Evolutionary conservation across 441 rosid genomes (phyloP), one percentile per base, ranked within the genome.

Genomic region (Populus hybrid): DNA sequence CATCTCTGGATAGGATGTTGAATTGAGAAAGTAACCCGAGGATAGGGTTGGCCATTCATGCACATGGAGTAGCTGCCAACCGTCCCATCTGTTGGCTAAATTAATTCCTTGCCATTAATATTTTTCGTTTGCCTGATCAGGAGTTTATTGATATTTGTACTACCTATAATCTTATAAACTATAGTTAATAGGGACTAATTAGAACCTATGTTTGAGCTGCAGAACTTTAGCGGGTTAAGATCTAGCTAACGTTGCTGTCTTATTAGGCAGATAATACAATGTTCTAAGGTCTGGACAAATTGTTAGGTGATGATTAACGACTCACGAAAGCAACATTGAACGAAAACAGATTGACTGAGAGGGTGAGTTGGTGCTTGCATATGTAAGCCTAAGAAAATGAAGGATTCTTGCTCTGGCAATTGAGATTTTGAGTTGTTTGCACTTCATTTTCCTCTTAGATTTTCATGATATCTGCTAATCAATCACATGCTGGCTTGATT

Each of bases 91-190:
- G 73, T 30, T 67, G 20, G 36, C 57, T 12, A 30, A 71, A 53
- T 53, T 42, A 30, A 3, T 30, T 30, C 32, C 5, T 53, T 23
- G 28, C 18, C 50, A 46, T 57, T 14, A 53, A 5, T 12, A 21
- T 21, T 35, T 77, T 70, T 67, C 24, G 82, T 70, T 82, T 82
- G 69, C 57, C 78, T 69, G 80, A 79, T 75, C 18, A 66, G 36
- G 36, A 24, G 69, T 24, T 66, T 53, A 53, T 12, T 46, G 38
- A 35, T 16, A 53, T 18, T 18, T 53, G 8, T 66, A 28, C 18
- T 10, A 5, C 3, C 69, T 26, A 28, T 66, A 5, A 66, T 10
- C 69, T 66, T 28, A 0, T 10, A 12, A 16, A 53, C 4, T 42
- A 42, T 0, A 10, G 50, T 42, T 42, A 42, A 10, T 0, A 3